Evolutionary conservation across 306 rosid genomes (phyloP), one percentile per base, ranked within the genome.

Genomic region (Datisca glomerata): DNA sequence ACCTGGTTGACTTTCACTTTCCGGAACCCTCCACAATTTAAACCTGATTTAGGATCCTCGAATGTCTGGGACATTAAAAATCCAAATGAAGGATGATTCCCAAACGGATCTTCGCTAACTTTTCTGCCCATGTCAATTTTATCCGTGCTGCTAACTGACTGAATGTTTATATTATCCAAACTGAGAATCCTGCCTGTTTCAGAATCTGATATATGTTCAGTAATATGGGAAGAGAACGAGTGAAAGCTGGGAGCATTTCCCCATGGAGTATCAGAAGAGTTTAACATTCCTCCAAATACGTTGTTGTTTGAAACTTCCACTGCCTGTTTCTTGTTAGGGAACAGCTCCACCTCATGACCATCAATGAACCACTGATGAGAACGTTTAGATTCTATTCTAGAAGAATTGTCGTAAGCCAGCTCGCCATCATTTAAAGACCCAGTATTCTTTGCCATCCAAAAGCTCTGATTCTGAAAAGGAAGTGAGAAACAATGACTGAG

Each of bases 241-340:
- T 69, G 87, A 58, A 66, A 69, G 45, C 73, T 59, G 6, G 84
- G 72, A 67, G 70, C 56, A 59, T 50, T 62, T 28, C 64, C 81
- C 89, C 85, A 76, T 0, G 64, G 47, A 55, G 76, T 43, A 51
- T 61, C 49, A 61, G 54, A 64, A 13, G 81, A 47, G 38, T 36
- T 56, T 28, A 62, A 73, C 69, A 80, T 56, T 60, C 70, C 89
- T 11, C 71, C 43, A 34, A 46, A 59, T 22, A 60, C 50, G 71
- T 61, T 57, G 33, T 24, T 66, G 56, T 46, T 59, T 13, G 81
- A 66, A 50, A 55, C 63, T 55, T 56, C 93, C 24, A 74, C 54
- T 3, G 71, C 79, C 59, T 74, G 96, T 57, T 80, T 80, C 82
- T 80, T 85, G 61, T 56, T 75, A 21, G 87, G 79, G 50, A 62